Conservation (phyloP, 139 green algal genomes). For the Chlamydomonas asymmetrica region DNA sequence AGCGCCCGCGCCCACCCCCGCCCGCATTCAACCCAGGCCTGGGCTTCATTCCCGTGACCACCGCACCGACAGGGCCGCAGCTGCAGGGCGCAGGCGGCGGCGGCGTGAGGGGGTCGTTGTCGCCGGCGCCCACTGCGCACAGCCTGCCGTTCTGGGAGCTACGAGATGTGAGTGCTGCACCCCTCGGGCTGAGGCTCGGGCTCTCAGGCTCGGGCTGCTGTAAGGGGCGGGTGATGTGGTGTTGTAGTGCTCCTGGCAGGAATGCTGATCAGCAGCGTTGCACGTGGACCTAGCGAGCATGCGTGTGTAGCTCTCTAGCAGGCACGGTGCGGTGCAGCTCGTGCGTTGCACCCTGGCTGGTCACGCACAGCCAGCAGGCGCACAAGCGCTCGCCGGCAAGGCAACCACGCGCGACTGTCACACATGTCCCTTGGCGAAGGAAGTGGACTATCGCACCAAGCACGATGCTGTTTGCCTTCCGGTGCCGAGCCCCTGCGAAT, state of each 20-base stretch:
- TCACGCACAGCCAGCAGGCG: no score
- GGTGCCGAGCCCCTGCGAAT: no score
- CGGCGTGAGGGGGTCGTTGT: neutral
- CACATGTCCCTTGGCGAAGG: no score
- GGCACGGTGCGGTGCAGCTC: neutral
- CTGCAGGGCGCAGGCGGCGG: slow-evolving; percentile 12
- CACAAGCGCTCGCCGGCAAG: no score
- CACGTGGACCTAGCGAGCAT: no score
- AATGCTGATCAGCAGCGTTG: no score
- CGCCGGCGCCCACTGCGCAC: slow-evolving; percentile 11
- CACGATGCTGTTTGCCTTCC: no score
- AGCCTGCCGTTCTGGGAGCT: slow-evolving; percentile 30
- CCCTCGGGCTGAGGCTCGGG: neutral
- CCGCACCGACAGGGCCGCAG: neutral
- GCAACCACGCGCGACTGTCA: no score
- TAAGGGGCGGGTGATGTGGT: neutral
- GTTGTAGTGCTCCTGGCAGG: neutral
- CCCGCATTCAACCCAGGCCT: slow-evolving; percentile 5
- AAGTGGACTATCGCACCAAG: no score
- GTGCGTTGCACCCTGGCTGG: neutral
- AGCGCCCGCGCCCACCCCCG: neutral
- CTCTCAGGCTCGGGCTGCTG: neutral
- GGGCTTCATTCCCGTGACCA: neutral
- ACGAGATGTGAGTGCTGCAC: slow-evolving; percentile 1
- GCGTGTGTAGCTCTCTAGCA: no score